Evolutionary conservation across 192 early-diverging fungal species (phyloP).

Genomic region (Coemansia sp.): DNA sequence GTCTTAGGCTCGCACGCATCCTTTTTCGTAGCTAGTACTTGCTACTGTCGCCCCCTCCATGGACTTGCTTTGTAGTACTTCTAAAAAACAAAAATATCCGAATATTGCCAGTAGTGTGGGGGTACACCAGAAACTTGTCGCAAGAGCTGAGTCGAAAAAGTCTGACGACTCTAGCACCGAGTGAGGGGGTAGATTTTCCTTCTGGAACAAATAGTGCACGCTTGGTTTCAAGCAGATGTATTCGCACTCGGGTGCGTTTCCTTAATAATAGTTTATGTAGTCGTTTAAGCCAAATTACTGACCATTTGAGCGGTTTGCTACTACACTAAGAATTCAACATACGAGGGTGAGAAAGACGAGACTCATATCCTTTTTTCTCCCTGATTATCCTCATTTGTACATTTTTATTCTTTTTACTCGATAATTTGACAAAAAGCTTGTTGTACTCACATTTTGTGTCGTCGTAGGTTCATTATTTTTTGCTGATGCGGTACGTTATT

Average conservation of each 20-base stretch:
- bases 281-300: slow-evolving; percentile 1
- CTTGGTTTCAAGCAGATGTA: neutral
- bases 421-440: neutral
- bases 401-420: neutral
- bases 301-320: neutral
- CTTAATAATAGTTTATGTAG: neutral
- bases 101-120: neutral
- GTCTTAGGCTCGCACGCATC: slow-evolving; percentile 1
- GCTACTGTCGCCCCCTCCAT: neutral
- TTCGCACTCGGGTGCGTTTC: no score
- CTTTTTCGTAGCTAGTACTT: neutral
- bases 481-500: neutral
- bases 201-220: neutral
- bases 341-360: neutral
- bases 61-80: neutral
- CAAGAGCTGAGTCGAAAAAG: neutral
- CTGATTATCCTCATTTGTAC: neutral
- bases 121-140: neutral
- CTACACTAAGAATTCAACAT: neutral
- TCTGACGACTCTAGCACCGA: neutral
- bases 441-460: neutral
- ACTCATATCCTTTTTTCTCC: neutral
- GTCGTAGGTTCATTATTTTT: neutral
- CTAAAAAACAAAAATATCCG: neutral
- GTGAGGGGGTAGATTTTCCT: neutral